Conservation (phyloP, 306 rosid genomes). For the Sindora glabra region DNA sequence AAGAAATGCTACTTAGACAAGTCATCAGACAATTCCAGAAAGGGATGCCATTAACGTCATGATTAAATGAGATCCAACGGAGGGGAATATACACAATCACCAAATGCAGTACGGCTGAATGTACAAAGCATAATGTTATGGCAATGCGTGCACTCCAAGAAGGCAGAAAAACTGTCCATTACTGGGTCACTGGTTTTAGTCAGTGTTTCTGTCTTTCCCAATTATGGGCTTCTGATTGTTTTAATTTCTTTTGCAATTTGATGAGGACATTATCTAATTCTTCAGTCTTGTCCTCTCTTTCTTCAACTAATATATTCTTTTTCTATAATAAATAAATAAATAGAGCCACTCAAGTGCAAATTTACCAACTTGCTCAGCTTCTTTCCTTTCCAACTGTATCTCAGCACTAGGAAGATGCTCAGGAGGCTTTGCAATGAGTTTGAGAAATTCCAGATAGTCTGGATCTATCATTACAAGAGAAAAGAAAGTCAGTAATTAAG, state of each 20-base stretch:
- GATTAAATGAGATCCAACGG: neutral
- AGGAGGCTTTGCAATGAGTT: conserved; percentile 67
- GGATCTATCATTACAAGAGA: conserved; percentile 51
- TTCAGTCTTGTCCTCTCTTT: no score
- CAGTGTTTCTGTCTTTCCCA: no score
- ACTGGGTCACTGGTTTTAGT: no score
- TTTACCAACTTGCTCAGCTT: conserved; percentile 94
- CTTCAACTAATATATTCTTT: no score
- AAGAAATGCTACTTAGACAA: neutral
- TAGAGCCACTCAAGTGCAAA: conserved; percentile 14
- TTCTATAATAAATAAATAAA: neutral
- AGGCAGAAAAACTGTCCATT: no score
- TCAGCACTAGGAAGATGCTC: conserved; percentile 99
- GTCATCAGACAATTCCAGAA: no score
- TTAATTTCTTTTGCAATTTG: no score
- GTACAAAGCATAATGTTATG: neutral
- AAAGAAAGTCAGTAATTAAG: neutral
- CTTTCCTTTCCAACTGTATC: conserved; percentile 93
- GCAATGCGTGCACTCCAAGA: no score
- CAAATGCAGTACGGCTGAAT: neutral
- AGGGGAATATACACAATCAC: neutral
- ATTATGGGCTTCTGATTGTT: no score
- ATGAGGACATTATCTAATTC: no score
- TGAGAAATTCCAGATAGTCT: conserved; percentile 89
- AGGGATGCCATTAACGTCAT: no score